Base-by-base conservation (phyloP, 1,284 basidiomycete genomes). In the Pseudozyma flocculosa region DNA sequence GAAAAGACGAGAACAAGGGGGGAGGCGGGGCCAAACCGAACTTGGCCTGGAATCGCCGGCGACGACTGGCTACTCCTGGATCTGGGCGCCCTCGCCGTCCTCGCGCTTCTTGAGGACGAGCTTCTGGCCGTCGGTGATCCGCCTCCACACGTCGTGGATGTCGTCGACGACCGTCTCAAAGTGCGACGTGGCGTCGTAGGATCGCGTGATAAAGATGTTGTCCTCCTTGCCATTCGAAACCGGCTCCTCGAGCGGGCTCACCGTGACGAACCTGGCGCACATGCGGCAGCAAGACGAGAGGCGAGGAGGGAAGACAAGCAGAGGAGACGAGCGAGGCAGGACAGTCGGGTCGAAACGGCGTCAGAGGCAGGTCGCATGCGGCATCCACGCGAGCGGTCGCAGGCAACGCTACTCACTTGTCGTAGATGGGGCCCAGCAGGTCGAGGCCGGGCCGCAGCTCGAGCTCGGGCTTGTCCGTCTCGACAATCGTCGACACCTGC, bases 171-270 rank as follows among this genome's bases (percentile, higher is more conserved):
- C 92, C 37, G 93, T 96, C 54, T 99, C 95, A 77, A 98, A 98
- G 82, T 99, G 95, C 44, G 90, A 93, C 10, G 95, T 97, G 13
- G 95, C 92, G 79, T 99, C 95, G 80, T 97, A 97, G 8, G 92
- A 96, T 54, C 89, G 89, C 53, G 95, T 97, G 82, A 98, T 87
- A 82, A 90, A 98, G 78, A 98, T 89, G 74, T 91, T 88, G 82
- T 93, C 90, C 42, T 84, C 83, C 52, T 78, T 79, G 52, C 95
- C 95, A 41, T 84, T 81, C 32, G 89, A 84, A 10, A 92, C 90
- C 9, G 95, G 93, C 46, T 87, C 89, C 82, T 94, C 97, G 46
- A 96, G 80, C 26, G 92, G 87, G 13, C 87, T 85, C 68, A 97
- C 87, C 24, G 87, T 87, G 54, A 98, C 85, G 81, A 98, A 98